These are phyloP conservation scores for Abrus precatorius DNA, from an alignment of 306 rosid genomes.

Conservation along the genomic window DNA sequence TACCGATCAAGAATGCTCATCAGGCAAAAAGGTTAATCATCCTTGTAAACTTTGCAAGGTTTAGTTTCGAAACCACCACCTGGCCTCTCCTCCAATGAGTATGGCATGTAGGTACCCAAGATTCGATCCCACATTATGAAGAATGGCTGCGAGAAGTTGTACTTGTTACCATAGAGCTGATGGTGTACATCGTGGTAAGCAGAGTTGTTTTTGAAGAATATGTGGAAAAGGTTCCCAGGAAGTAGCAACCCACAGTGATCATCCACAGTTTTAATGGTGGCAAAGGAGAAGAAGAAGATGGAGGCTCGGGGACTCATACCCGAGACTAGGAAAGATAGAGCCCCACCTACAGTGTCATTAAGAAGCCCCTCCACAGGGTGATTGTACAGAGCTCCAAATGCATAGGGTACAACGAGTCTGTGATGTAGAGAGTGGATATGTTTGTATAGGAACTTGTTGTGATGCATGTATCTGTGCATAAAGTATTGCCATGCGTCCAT, in stretches of 20 bases:
- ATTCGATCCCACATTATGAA: slow-evolving; percentile 90
- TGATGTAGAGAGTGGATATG: slow-evolving; percentile 95
- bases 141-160: slow-evolving; percentile 95
- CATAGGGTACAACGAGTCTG: slow-evolving; percentile 87
- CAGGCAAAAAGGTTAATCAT: slow-evolving; percentile 58
- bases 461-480: slow-evolving; percentile 98
- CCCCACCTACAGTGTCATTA: slow-evolving; percentile 94
- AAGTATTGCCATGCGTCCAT: slow-evolving; percentile 99
- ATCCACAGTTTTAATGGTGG: slow-evolving; percentile 93
- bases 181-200: slow-evolving; percentile 97
- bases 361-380: slow-evolving; percentile 97
- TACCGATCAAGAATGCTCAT: slow-evolving; percentile 62
- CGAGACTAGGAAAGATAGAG: slow-evolving; percentile 84
- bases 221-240: slow-evolving; percentile 88
- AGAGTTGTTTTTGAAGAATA: slow-evolving; percentile 78
- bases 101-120: slow-evolving; percentile 92
- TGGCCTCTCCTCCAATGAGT: slow-evolving; percentile 75
- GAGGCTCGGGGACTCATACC: slow-evolving; percentile 93
- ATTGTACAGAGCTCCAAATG: slow-evolving; percentile 95
- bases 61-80: slow-evolving; percentile 88
- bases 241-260: slow-evolving; percentile 96
- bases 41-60: slow-evolving; percentile 70
- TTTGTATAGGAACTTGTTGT: slow-evolving; percentile 93
- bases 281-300: slow-evolving; percentile 96
- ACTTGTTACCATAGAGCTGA: slow-evolving; percentile 94